Base-by-base conservation (phyloP, 2,329 filamentous ascomycete species). In the Cercospora berteroae region DNA sequence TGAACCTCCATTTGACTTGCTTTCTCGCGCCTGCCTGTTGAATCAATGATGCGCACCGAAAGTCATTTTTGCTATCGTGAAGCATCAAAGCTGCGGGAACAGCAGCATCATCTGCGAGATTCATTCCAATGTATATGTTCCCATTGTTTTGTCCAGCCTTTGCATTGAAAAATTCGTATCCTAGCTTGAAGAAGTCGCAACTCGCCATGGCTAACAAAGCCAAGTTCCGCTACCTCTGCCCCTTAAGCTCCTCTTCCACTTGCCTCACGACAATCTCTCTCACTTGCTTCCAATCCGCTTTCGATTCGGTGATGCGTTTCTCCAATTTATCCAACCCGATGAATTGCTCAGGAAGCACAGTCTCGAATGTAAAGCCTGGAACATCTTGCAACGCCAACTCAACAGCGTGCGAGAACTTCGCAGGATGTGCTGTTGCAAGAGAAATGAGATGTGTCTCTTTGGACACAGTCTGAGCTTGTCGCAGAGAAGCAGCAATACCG, bases 391-490 rank as follows among this genome's bases (percentile, higher is more conserved):
- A 83, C 0, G 94, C 93, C 58, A 90, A 79, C 73, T 94, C 90
- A 1, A 99, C 94, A 0, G 94, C 94, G 33, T 88, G 87, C 0
- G 90, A 89, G 76, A 99, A 99, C 80, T 99, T 99, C 69, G 94
- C 95, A 0, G 95, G 94, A 80, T 99, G 95, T 2, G 95, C 95
- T 1, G 95, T 99, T 1, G 94, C 92, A 2, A 99, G 87, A 1
- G 93, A 89, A 74, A 99, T 90, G 78, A 96, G 91, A 62, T 89
- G 81, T 16, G 82, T 82, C 9, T 58, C 52, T 2, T 80, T 77
- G 1, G 83, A 79, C 0, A 82, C 79, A 12, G 87, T 83, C 52
- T 82, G 77, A 36, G 91, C 84, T 2, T 92, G 93, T 66, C 93
- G 86, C 64, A 88, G 78, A 0, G 94, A 86, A 0, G 92, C 94